Evolutionary conservation across 2,329 filamentous ascomycete species (phyloP), one percentile per base, ranked within the genome.

Genomic region (Calonectria hawksworthii): DNA sequence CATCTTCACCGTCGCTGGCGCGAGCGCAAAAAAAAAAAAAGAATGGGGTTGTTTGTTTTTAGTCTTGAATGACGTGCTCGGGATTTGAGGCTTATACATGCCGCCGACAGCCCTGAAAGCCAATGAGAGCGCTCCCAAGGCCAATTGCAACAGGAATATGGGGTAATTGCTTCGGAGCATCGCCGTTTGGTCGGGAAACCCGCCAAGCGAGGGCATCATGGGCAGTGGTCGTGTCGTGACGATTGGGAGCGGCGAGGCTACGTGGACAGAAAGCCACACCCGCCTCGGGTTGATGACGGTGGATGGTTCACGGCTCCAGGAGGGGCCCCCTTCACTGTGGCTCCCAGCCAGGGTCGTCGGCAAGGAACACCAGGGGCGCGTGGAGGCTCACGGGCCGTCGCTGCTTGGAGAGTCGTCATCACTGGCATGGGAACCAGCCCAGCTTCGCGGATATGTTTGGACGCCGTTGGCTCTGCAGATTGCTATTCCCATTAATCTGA

Each of bases 11-110:
- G 38, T 66, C 61, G 18, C 64, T 61, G 56, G 56, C 56, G 30
- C 67, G 38, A 54, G 26, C 44, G 18, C 26, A 68, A 76, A 68
- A 76, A 71, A 67, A 51, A 79, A 80, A 80, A 80, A 77, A 50
- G 77, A 79, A 75, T 78, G 78, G 77, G 77, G 64, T 74, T 80
- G 74, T 74, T 56, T n/a, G 70, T 78, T 81, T 61, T 81, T 81
- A 81, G 77, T 78, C 77, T 76, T 75, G 73, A 76, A 83, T 83
- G 82, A 83, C 82, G 82, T 83, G 82, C 82, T 83, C 81, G 76
- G 80, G 80, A 78, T 74, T 80, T 80, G 80, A 82, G 79, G 81
- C 77, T 81, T 81, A 81, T 81, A 79, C 77, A 74, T 77, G 75
- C 80, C 80, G 78, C 76, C 75, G 80, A 80, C 78, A 75, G 74